phyloP scores from a whole-genome alignment of 1,284 basidiomycete genomes.

The Ustilago bromivora region DNA sequence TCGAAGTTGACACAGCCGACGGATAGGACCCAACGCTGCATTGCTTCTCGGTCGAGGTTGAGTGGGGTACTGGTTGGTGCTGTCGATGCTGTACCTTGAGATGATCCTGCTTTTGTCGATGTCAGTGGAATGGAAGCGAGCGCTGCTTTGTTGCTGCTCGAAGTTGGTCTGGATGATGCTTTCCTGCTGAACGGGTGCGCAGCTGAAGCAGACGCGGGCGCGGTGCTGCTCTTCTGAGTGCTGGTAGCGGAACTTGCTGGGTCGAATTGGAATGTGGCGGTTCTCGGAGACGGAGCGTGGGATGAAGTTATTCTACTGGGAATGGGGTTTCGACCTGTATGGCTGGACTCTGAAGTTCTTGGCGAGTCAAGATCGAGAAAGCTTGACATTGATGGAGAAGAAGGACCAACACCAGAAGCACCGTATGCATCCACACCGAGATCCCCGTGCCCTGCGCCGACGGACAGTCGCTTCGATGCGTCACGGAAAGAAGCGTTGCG shows the following conservation, averaged over 20 bases:
- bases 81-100: background rate
- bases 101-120: background rate
- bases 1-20: conserved; percentile 67
- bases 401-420: conserved; percentile 10
- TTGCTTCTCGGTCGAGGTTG: conserved; percentile 55
- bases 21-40: conserved; percentile 67
- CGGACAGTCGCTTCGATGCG: conserved; percentile 30
- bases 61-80: conserved; percentile 10
- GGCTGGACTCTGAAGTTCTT: conserved; percentile 33
- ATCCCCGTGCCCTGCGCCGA: conserved; percentile 36
- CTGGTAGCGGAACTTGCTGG: conserved; percentile 3
- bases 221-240: background rate
- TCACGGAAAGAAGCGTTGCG: conserved; percentile 46
- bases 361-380: conserved; percentile 52
- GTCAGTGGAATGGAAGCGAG: background rate
- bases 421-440: conserved; percentile 32
- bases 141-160: conserved; percentile 20
- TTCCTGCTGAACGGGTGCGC: conserved; percentile 1
- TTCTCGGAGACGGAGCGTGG: conserved; percentile 28
- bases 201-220: conserved; percentile 8
- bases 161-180: conserved; percentile 16
- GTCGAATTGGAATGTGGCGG: conserved; percentile 7
- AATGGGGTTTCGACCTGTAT: conserved; percentile 12
- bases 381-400: conserved; percentile 46
- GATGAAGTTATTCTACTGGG: conserved; percentile 41